Evolutionary conservation across 2,329 filamentous ascomycete genomes (phyloP), one percentile per base, ranked within the genome.

Genomic region (Xylaria digitata): DNA sequence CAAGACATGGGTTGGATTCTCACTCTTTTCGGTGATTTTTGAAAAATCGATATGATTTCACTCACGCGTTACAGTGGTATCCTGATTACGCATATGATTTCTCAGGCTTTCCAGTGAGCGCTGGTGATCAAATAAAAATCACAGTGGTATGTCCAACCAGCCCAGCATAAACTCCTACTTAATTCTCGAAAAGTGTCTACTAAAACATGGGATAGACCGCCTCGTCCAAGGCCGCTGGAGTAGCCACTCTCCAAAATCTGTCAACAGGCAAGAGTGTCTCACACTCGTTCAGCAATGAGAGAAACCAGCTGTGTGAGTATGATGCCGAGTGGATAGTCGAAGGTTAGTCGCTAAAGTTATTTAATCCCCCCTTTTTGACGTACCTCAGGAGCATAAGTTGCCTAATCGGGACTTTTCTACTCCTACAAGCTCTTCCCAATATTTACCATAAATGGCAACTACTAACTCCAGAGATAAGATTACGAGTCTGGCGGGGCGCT

Each of bases 281-380:
- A 17, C 83, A 89, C 77, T 81, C 78, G 3, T 83, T 89, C 75
- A 78, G 72, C 46, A 80, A 78, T 59, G 78, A 85, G 56, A 74
- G 75, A 2, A 76, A 76, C n/a, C 68, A 72, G 17, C 81, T 89
- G 15, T 85, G 83, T 72, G 80, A 86, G 72, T 82, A 83, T 71
- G 88, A 88, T 67, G 87, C 86, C 11, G 87, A 89, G 74, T 90
- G 87, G 86, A 89, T 89, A 70, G 86, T 89, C 15, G 87, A 89
- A 78, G 26, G 26, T 26, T 26, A 26, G 26, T 26, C 26, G 5
- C 26, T 26, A 26, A 5, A 26, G 26, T 5, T 5, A 26, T 26
- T 26, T 2, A 26, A 2, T 26, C 26, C 26, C 26, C 26, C 26
- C 26, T 26, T 26, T 26, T n/a, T n/a, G n/a, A n/a, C n/a, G n/a